Conservation (phyloP, 805 yeast species). For the Saturnispora sekii region DNA sequence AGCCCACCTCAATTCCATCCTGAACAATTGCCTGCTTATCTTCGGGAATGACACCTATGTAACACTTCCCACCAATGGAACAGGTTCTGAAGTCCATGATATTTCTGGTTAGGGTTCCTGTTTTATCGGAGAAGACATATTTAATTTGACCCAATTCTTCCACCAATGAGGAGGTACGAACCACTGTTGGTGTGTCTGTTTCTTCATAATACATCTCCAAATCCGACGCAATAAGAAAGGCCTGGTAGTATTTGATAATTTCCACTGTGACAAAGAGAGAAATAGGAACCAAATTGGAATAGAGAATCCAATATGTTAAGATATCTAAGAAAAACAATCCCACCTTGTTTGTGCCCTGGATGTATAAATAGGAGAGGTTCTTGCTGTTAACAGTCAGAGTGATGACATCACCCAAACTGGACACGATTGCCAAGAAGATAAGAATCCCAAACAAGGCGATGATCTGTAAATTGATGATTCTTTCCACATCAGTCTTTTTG, state of each 20-base stretch:
- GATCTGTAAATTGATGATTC: constrained; percentile 88
- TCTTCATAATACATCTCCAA: constrained; percentile 83
- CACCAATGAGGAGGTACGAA: constrained; percentile 88
- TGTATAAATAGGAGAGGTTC: constrained; percentile 51
- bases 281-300: constrained; percentile 95
- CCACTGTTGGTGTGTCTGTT: constrained; percentile 90
- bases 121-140: constrained; percentile 91
- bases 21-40: constrained; percentile 61
- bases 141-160: constrained; percentile 97
- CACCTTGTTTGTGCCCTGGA: constrained; percentile 59
- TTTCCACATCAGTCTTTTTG: constrained; percentile 92
- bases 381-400: constrained; percentile 46
- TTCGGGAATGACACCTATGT: constrained; percentile 83
- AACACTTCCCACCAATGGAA: constrained; percentile 86
- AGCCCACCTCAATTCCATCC: constrained; percentile 80
- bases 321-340: constrained; percentile 76
- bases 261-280: constrained; percentile 95
- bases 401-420: constrained; percentile 82
- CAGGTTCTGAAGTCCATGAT: constrained; percentile 95
- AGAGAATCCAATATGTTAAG: constrained; percentile 91
- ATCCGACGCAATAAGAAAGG: constrained; percentile 87
- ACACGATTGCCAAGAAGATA: constrained; percentile 63
- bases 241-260: constrained; percentile 90
- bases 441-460: constrained; percentile 77
- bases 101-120: constrained; percentile 93